phyloP scores from a whole-genome alignment of 2,329 filamentous ascomycete species.

The Camillea tinctor region DNA sequence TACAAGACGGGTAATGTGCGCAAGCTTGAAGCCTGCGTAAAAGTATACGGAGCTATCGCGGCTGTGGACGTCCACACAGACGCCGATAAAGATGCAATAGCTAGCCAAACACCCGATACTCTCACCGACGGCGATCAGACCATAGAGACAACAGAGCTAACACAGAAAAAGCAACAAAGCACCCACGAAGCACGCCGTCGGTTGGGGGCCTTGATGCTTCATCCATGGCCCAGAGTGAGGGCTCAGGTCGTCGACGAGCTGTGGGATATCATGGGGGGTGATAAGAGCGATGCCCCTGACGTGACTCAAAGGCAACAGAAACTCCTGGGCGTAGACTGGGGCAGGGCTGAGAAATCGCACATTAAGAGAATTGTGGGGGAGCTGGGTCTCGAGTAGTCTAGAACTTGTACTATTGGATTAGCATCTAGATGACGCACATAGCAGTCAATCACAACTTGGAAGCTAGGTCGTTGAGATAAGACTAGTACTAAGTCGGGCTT shows the following conservation, averaged over 20 bases:
- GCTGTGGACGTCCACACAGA: conserved; percentile 7
- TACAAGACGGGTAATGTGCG: conserved; percentile 81
- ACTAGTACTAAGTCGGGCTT: neutral
- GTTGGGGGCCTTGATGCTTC: conserved; percentile 69
- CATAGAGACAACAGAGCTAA: conserved; percentile 14
- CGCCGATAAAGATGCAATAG: conserved; percentile 8
- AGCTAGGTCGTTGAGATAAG: neutral
- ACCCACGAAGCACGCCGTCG: conserved; percentile 62
- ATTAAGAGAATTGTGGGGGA: conserved; percentile 43
- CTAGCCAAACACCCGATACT: neutral
- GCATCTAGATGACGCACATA: neutral
- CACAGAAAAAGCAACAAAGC: conserved; percentile 39
- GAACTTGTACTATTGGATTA: neutral
- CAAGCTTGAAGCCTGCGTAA: conserved; percentile 77
- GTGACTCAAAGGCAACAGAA: conserved; percentile 13
- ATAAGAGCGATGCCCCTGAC: conserved; percentile 16
- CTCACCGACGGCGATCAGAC: neutral
- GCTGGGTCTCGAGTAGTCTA: conserved; percentile 38
- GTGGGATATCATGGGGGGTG: conserved; percentile 44
- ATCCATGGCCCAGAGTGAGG: conserved; percentile 78
- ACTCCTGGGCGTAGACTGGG: conserved; percentile 58
- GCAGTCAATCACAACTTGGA: neutral
- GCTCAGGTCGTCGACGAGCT: conserved; percentile 59
- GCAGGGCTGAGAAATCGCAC: conserved; percentile 47
- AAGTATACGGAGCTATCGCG: conserved; percentile 73